phyloP scores from a whole-genome alignment of 768 basidiomycete genomes.

The Macrolepiota dolichaula region DNA sequence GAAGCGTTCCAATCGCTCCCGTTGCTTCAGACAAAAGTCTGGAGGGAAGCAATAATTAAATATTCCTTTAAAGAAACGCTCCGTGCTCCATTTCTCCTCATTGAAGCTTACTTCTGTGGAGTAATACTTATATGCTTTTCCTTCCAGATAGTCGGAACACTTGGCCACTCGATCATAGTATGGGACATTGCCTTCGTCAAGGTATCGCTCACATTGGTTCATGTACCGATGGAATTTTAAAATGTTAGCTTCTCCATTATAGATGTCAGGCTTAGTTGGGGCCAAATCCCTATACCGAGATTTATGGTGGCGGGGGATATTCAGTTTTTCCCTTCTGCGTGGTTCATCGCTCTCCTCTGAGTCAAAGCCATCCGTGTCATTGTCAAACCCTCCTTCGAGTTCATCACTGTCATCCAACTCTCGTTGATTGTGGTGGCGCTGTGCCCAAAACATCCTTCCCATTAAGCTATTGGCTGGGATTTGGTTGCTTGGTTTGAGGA shows the following conservation, averaged over 20 bases:
- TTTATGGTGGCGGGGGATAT: not conserved
- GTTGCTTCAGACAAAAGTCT: constrained; percentile 19
- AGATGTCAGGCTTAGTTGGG: not conserved
- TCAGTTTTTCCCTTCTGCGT: too few species aligned
- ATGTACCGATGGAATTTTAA: not conserved
- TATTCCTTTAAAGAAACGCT: constrained; percentile 24
- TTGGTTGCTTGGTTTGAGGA: not conserved
- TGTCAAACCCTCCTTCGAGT: not conserved
- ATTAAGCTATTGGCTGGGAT: not conserved
- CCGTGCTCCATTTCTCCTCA: constrained; percentile 17
- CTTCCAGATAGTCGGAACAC: constrained; percentile 24
- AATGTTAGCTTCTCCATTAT: not conserved
- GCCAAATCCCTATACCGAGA: not conserved
- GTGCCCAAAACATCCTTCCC: not conserved
- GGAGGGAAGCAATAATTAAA: constrained; percentile 32
- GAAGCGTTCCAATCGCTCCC: not conserved
- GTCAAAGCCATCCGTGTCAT: not conserved
- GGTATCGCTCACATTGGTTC: not conserved
- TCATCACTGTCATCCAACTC: not conserved
- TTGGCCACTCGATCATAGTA: constrained; percentile 16
- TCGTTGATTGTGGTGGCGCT: not conserved
- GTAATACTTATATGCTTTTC: constrained; percentile 27
- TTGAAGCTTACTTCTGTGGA: constrained; percentile 17
- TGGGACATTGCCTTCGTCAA: not conserved
- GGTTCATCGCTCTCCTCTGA: not conserved